Base-by-base conservation (phyloP, 164 flowering plant species). In the Nymphaea thermarum region DNA sequence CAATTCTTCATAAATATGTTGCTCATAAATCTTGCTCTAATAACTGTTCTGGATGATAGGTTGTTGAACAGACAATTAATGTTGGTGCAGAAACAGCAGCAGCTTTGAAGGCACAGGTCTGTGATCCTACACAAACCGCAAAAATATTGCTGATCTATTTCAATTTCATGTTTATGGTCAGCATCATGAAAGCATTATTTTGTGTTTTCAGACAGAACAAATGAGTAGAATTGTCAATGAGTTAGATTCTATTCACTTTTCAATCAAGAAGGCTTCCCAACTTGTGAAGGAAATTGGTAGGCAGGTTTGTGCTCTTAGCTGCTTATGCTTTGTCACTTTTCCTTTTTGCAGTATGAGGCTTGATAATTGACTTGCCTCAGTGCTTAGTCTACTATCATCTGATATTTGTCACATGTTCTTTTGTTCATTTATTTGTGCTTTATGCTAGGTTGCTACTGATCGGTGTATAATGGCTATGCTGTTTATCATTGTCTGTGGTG, bases 151-250 rank as follows among this genome's bases (percentile, higher is more conserved):
- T 25, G 0, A 25, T 25, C 36, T 25, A 25, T 25, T 25, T 25
- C 36, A 25, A 25, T 25, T 25, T 25, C 36, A 25, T 25, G 36
- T 25, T 25, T 25, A 25, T 25, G 36, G 36, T 25, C 36, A 25
- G 36, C 36, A 25, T 25, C 36, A 25, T 51, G 14, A 51, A 10
- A 8, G 57, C 8, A 51, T 51, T 51, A 15, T 51, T 16, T 44
- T 14, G 60, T 61, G 15, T 71, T n/a, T 82, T 73, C 81, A 93
- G 98, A 91, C 98, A 67, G 98, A 93, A 68, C 98, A 93, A 84
- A 93, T 93, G 98, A 84, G 88, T 76, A 82, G 97, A 79, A 82
- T 91, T 71, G 98, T 93, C 41, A 89, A 93, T 77, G 98, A 93
- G 77, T 77, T 93, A 71, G 98, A 93, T 72, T 89, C 97, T 3